Conservation (phyloP, 257 asterid genomes). For the Phtheirospermum japonicum region DNA sequence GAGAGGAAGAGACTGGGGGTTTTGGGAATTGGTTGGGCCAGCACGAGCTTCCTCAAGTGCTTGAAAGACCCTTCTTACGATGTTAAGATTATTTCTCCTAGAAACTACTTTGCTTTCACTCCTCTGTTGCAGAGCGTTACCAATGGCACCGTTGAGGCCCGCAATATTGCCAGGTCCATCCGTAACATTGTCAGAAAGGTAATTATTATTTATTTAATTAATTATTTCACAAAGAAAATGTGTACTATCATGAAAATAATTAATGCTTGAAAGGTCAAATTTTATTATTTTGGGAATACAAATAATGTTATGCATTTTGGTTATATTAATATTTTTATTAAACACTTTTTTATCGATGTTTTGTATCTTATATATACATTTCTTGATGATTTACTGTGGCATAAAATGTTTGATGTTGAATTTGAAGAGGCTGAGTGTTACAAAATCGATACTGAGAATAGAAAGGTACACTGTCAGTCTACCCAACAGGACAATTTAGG, state of each 20-base stretch:
- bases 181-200: constrained; percentile 81
- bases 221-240: no score
- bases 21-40: constrained; percentile 97
- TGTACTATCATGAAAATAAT: no score
- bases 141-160: constrained; percentile 88
- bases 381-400: no score
- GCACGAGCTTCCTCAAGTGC: constrained; percentile 75
- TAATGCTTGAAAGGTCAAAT: no score
- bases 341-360: no score
- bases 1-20: constrained; percentile 81
- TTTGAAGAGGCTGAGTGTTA: constrained; percentile 84
- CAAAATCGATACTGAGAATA: constrained; percentile 70
- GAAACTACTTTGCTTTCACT: constrained; percentile 88
- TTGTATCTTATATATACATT: no score
- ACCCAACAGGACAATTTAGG: constrained; percentile 40
- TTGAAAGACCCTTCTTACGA: constrained; percentile 67
- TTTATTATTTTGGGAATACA: no score
- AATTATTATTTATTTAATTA: no score
- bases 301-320: no score
- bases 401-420: constrained; percentile 63
- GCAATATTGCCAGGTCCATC: constrained; percentile 89
- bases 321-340: no score
- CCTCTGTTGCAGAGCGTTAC: constrained; percentile 90
- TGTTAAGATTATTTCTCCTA: constrained; percentile 81
- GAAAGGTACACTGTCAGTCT: constrained; percentile 70